Evolutionary conservation across 257 asterid genomes (phyloP).

Genomic region (Solanum neorickii): DNA sequence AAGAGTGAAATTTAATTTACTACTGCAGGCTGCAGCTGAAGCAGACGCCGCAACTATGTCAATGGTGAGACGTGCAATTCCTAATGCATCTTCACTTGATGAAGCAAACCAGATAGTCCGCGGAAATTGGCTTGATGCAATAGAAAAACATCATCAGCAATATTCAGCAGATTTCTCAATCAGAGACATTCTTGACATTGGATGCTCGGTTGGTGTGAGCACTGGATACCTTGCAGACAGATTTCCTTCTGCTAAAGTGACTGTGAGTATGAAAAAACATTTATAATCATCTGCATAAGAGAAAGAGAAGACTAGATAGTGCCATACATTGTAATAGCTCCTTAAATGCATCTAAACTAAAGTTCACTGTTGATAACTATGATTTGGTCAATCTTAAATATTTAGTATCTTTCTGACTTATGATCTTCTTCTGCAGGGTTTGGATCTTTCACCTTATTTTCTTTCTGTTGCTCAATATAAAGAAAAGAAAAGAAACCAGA

Average conservation of each 20-base stretch:
- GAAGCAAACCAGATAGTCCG: slow-evolving; percentile 83
- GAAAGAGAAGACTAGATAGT: background rate
- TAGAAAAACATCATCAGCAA: slow-evolving; percentile 51
- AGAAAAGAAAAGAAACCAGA: slow-evolving; percentile 37
- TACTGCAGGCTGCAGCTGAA: slow-evolving; percentile 92
- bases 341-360: background rate
- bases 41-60: slow-evolving; percentile 96
- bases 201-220: slow-evolving; percentile 95
- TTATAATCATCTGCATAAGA: background rate
- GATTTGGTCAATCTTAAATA: background rate
- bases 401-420: background rate
- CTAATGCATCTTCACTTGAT: slow-evolving; percentile 65
- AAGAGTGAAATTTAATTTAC: background rate
- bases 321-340: background rate
- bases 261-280: slow-evolving; percentile 29
- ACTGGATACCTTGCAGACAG: slow-evolving; percentile 60
- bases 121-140: slow-evolving; percentile 85
- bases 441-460: slow-evolving; percentile 87
- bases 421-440: slow-evolving; percentile 40
- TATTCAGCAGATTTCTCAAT: slow-evolving; percentile 32
- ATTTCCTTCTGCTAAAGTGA: slow-evolving; percentile 54
- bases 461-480: slow-evolving; percentile 78
- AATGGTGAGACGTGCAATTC: slow-evolving; percentile 66
- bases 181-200: slow-evolving; percentile 64
- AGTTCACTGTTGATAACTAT: background rate